phyloP scores from a whole-genome alignment of 108 stramenopile species.

The Craspedostauros australis region DNA sequence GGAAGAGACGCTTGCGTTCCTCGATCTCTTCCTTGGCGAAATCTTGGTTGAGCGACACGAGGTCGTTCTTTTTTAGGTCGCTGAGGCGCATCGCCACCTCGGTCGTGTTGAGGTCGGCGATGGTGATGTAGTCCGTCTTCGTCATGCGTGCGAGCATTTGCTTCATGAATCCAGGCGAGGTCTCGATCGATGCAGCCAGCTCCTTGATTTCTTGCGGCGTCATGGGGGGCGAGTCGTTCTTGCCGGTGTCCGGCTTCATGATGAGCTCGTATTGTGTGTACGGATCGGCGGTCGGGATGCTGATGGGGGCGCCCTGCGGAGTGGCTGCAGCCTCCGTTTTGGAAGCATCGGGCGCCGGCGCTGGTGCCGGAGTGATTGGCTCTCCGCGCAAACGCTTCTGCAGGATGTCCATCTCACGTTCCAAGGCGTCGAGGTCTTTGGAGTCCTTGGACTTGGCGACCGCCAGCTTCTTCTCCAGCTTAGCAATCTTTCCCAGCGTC shows the following conservation, averaged over 20 bases:
- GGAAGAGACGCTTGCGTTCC: too few species aligned
- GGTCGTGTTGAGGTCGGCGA: slow-evolving; percentile 21
- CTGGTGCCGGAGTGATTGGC: not conserved
- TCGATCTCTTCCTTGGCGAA: too few species aligned
- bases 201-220: slow-evolving; percentile 25
- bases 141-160: slow-evolving; percentile 30
- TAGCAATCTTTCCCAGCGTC: slow-evolving; percentile 61
- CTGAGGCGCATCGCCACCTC: slow-evolving; percentile 21
- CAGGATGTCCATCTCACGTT: slow-evolving; percentile 39
- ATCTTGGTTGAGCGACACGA: too few species aligned
- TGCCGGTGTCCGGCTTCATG: not conserved
- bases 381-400: slow-evolving; percentile 28
- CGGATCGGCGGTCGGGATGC: too few species aligned
- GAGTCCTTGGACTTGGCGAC: slow-evolving; percentile 12
- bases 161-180: slow-evolving; percentile 42
- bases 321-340: slow-evolving; percentile 3
- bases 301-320: not conserved
- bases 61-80: too few species aligned
- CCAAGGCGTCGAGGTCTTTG: slow-evolving; percentile 23
- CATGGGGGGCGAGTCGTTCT: not conserved
- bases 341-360: not conserved
- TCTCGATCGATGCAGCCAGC: slow-evolving; percentile 14
- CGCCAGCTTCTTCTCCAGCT: slow-evolving; percentile 40
- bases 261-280: too few species aligned
- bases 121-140: slow-evolving; percentile 14